Conservation (phyloP, 441 rosid genomes). For the Corymbia citriodora region DNA sequence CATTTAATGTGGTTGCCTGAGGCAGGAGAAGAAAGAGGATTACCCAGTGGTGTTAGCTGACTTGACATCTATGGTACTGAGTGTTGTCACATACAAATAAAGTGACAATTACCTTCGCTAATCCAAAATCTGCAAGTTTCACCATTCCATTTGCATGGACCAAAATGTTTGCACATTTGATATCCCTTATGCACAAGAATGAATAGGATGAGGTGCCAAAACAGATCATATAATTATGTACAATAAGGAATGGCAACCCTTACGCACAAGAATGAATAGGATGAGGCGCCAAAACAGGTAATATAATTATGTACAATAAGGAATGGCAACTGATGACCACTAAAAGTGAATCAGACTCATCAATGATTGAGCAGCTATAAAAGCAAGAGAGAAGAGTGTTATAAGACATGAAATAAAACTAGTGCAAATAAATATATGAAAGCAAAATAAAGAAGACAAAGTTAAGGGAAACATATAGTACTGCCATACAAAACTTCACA, state of each 20-base stretch:
- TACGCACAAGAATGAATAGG: conserved; percentile 10
- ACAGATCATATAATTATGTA: neutral
- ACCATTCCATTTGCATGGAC: conserved; percentile 83
- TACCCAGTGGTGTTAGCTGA: neutral
- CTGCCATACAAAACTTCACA: neutral
- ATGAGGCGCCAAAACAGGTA: neutral
- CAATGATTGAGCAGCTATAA: neutral
- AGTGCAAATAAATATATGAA: neutral
- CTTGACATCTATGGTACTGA: neutral
- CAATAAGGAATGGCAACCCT: conserved; percentile 31
- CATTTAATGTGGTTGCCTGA: conserved; percentile 77
- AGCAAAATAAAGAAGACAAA: neutral
- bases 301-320: neutral
- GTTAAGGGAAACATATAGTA: neutral
- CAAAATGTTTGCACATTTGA: conserved; percentile 90
- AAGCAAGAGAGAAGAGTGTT: neutral
- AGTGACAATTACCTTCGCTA: conserved; percentile 66
- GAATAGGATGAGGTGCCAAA: neutral
- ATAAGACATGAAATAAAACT: neutral
- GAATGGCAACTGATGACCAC: neutral
- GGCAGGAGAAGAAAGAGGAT: neutral
- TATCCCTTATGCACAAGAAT: conserved; percentile 52
- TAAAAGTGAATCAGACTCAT: neutral
- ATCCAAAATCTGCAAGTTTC: conserved; percentile 95
- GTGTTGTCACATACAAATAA: neutral